phyloP scores from a whole-genome alignment of 495 filamentous ascomycete genomes.

The Neurospora sp. region DNA sequence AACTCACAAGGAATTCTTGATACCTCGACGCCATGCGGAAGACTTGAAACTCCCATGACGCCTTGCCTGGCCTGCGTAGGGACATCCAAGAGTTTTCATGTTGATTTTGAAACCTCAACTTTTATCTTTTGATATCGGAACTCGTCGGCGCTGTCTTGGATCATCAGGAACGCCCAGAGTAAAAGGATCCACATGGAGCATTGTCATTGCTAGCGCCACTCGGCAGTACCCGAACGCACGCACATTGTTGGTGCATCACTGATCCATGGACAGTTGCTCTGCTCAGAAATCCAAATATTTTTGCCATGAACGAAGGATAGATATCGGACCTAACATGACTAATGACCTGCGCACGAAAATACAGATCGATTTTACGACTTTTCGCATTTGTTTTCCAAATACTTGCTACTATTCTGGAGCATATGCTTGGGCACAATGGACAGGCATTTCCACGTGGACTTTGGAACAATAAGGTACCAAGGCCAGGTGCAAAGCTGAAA shows the following conservation, averaged over 20 bases:
- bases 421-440: not conserved
- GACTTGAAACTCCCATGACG: not conserved
- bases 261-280: not conserved
- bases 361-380: not conserved
- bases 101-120: not conserved
- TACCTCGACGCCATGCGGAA: not conserved
- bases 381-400: not conserved
- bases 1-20: not conserved
- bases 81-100: not conserved
- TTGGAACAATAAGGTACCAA: not conserved
- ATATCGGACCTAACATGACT: not conserved
- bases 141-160: not conserved
- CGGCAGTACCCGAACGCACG: not conserved
- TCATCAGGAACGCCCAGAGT: not conserved
- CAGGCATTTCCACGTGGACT: not conserved
- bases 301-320: not conserved
- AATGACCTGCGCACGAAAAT: not conserved
- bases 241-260: not conserved
- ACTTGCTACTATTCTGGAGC: not conserved
- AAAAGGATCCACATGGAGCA: not conserved
- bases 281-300: not conserved
- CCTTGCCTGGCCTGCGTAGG: not conserved
- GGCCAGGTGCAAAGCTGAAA: slow-evolving; percentile 15
- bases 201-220: not conserved
- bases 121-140: not conserved